Evolutionary conservation across 2,329 filamentous ascomycete species (phyloP).

Genomic region (Lomentospora prolificans): DNA sequence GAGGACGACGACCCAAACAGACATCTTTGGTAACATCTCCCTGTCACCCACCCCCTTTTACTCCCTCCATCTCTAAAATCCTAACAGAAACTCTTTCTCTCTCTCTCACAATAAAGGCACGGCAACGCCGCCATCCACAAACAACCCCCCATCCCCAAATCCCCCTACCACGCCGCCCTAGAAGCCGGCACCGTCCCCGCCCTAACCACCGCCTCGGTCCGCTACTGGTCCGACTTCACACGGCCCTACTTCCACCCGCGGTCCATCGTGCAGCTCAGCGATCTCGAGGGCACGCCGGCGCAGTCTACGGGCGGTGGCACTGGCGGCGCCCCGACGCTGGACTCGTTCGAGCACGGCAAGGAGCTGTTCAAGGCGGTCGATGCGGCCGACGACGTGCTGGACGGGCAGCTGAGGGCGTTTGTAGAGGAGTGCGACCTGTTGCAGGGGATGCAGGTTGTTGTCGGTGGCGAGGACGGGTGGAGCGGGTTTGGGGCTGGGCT

Average conservation of each 20-base stretch:
- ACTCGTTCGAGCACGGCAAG: conserved; percentile 63
- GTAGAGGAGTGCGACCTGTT: conserved; percentile 88
- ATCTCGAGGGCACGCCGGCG: conserved; percentile 73
- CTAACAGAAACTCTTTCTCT: too few species aligned
- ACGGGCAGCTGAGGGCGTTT: conserved; percentile 82
- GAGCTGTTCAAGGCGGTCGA: conserved; percentile 66
- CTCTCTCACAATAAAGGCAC: conserved; percentile 45
- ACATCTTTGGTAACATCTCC: neutral
- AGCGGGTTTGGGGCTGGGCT: conserved; percentile 67
- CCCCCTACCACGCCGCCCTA: conserved; percentile 69
- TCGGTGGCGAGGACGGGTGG: conserved; percentile 69
- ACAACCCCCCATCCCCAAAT: conserved; percentile 56
- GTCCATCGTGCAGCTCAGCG: conserved; percentile 76
- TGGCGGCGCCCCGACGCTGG: conserved; percentile 37
- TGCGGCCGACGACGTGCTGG: conserved; percentile 74
- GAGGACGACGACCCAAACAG: conserved; percentile 15
- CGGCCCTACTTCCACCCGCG: conserved; percentile 85
- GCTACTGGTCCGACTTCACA: conserved; percentile 96
- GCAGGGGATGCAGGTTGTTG: conserved; percentile 74
- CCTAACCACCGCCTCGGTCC: conserved; percentile 61
- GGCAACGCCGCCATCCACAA: conserved; percentile 59
- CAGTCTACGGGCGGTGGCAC: conserved; percentile 64
- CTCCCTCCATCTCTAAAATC: too few species aligned
- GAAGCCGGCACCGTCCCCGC: conserved; percentile 57
- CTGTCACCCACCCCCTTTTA: neutral